Conservation (phyloP, 305 asterid genomes). For the Lippia alba region DNA sequence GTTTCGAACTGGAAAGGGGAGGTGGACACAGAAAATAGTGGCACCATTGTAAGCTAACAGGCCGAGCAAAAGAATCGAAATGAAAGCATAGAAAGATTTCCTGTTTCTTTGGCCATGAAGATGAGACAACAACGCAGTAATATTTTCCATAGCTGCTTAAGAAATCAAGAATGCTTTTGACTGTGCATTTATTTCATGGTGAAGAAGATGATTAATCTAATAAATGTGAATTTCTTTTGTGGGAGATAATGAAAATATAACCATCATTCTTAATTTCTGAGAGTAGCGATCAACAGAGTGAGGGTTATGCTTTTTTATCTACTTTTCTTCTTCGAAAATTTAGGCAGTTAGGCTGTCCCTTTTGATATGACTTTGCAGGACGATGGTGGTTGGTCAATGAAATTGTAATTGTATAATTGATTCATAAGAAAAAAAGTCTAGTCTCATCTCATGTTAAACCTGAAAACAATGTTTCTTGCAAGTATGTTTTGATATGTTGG, state of each 20-base stretch:
- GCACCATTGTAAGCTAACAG: constrained; percentile 70
- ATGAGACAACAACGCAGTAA: constrained; percentile 32
- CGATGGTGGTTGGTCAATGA: too few relatives aligned
- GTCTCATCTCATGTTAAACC: too few relatives aligned
- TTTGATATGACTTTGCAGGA: background rate
- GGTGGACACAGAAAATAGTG: constrained; percentile 54
- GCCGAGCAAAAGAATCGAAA: constrained; percentile 54
- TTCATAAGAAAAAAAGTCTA: too few relatives aligned
- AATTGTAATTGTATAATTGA: too few relatives aligned
- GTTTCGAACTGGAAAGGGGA: constrained; percentile 48
- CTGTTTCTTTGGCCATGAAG: constrained; percentile 42
- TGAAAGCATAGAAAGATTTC: constrained; percentile 56
- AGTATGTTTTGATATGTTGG: constrained; percentile 7
- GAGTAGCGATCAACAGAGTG: background rate
- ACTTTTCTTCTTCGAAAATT: background rate
- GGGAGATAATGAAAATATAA: background rate
- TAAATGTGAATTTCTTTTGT: constrained; percentile 20
- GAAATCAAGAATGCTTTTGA: constrained; percentile 25
- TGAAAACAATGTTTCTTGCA: background rate
- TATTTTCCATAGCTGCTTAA: constrained; percentile 42
- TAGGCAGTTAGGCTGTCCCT: constrained; percentile 21
- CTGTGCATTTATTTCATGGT: constrained; percentile 15
- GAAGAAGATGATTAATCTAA: background rate
- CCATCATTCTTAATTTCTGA: background rate
- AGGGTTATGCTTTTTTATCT: background rate